Conservation (phyloP, 1,284 basidiomycete genomes). For the Ustilago nuda region DNA sequence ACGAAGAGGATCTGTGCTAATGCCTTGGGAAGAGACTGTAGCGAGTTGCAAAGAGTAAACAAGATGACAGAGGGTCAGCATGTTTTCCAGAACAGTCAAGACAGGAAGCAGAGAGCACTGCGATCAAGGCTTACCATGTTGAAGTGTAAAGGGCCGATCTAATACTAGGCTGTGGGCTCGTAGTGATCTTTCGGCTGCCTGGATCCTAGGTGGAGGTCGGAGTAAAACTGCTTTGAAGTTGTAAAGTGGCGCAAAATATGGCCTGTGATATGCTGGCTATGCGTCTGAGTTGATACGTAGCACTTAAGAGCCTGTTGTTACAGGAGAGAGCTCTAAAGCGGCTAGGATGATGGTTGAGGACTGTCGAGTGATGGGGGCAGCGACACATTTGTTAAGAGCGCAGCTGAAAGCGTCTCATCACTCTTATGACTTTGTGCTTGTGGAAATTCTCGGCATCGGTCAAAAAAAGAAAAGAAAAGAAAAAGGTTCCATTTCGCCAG, state of each 20-base stretch:
- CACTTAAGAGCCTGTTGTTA: neutral
- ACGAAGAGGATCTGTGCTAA: slow-evolving; percentile 85
- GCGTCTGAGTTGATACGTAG: neutral
- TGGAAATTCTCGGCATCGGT: slow-evolving; percentile 48
- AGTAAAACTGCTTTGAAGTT: neutral
- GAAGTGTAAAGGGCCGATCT: neutral
- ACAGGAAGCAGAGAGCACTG: neutral
- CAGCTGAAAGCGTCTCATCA: slow-evolving; percentile 35
- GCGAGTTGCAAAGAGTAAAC: neutral
- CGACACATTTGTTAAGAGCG: slow-evolving; percentile 13
- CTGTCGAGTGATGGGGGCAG: slow-evolving; percentile 15
- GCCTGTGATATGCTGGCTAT: neutral
- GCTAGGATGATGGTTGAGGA: slow-evolving; percentile 9
- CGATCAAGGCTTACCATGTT: slow-evolving; percentile 19
- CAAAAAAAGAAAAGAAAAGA: slow-evolving; percentile 14
- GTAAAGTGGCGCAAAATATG: no score
- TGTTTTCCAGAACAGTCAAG: neutral
- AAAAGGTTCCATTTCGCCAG: slow-evolving; percentile 12
- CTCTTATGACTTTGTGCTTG: slow-evolving; percentile 16
- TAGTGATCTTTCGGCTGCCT: neutral
- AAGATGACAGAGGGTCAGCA: slow-evolving; percentile 1
- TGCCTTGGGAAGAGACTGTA: slow-evolving; percentile 71
- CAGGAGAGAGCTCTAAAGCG: neutral
- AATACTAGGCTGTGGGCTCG: neutral
- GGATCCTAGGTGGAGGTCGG: slow-evolving; percentile 26